Evolutionary conservation across 768 basidiomycete species (phyloP).

Genomic region (Trametes villosa): DNA sequence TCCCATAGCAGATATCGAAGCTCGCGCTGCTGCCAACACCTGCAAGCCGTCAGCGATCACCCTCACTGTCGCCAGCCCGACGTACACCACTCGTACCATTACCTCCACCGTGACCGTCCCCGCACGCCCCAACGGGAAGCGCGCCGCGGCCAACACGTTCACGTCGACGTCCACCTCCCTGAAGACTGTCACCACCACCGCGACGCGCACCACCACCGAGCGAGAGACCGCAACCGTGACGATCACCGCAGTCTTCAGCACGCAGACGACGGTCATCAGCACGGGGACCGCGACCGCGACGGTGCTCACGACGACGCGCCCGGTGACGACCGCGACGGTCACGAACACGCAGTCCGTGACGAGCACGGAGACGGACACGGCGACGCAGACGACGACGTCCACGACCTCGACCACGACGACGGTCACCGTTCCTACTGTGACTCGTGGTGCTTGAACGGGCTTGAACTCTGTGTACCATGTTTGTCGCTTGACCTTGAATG

Average conservation of each 20-base stretch:
- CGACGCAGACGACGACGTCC: not conserved
- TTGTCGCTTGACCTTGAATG: not conserved
- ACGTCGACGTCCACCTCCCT: not conserved
- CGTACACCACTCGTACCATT: not conserved
- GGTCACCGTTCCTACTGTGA: not conserved
- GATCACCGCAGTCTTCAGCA: not conserved
- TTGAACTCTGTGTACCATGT: too few species aligned
- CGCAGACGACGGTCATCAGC: not conserved
- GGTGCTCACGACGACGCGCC: not conserved
- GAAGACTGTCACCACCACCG: not conserved
- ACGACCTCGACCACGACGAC: not conserved
- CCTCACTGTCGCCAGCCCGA: not conserved
- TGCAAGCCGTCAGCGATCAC: not conserved
- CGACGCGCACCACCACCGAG: not conserved
- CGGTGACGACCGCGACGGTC: not conserved
- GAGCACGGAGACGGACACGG: not conserved
- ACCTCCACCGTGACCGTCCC: not conserved
- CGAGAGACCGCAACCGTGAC: not conserved
- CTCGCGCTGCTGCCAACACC: not conserved
- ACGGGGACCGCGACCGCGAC: not conserved
- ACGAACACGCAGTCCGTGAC: conserved; percentile 1
- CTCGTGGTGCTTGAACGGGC: not conserved
- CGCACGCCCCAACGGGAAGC: not conserved
- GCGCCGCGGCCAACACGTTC: not conserved
- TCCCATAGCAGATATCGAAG: conserved; percentile 12